phyloP scores from a whole-genome alignment of 2,329 filamentous ascomycete species.

The Hypoxylon sp. region DNA sequence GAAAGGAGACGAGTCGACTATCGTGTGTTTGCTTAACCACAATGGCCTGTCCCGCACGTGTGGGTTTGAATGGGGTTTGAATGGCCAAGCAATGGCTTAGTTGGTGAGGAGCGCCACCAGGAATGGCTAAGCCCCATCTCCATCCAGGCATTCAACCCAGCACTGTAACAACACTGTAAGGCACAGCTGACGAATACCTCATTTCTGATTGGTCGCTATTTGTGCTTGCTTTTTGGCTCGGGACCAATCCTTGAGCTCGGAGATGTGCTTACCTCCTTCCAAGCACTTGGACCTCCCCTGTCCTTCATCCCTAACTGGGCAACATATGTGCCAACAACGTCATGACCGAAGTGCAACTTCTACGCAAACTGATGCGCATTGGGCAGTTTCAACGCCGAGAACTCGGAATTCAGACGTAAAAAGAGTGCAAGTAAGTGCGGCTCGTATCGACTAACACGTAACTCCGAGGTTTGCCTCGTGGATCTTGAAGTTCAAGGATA shows the following conservation, averaged over 20 bases:
- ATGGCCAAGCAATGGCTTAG: constrained; percentile 38
- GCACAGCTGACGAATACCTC: constrained; percentile 28
- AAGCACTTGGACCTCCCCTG: constrained; percentile 19
- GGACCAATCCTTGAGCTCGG: constrained; percentile 12
- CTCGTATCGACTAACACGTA: constrained; percentile 9
- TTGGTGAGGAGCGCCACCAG: constrained; percentile 13
- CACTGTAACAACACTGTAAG: background rate
- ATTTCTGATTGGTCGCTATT: constrained; percentile 10
- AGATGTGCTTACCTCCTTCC: constrained; percentile 28
- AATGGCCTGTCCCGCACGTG: constrained; percentile 35
- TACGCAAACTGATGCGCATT: constrained; percentile 11
- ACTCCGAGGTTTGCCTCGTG: background rate
- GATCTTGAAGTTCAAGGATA: constrained; percentile 2
- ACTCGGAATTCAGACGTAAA: background rate
- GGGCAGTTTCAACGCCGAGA: constrained; percentile 14
- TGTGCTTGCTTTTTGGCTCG: background rate
- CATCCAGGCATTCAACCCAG: background rate
- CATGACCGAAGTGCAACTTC: constrained; percentile 5
- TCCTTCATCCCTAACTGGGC: constrained; percentile 3
- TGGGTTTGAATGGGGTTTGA: constrained; percentile 22
- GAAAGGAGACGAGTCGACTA: background rate
- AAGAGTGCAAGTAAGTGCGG: constrained; percentile 11
- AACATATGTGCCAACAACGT: constrained; percentile 6
- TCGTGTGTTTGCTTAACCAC: background rate
- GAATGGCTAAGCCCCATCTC: constrained; percentile 10